Percentiles rank a stretch among this genome's conserved stretches.
These are phyloP conservation scores for Peronospora farinosa DNA, from an alignment of 352 stramenopile genomes.

Conservation along the genomic window DNA sequence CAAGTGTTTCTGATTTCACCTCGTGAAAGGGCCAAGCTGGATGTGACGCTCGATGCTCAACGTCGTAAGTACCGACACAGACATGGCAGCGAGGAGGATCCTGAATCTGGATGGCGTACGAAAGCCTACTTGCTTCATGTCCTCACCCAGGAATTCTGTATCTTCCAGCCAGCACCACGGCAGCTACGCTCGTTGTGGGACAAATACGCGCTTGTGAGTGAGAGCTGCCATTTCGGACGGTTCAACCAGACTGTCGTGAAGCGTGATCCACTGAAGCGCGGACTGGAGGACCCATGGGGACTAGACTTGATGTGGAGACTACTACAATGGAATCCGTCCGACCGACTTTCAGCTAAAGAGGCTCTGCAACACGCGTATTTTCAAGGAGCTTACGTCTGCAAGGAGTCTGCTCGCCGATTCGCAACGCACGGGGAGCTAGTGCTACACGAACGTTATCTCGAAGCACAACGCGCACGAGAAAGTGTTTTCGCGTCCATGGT, in stretches of 20 bases:
- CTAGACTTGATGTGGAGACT: slow-evolving; percentile 92
- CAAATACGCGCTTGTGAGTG: slow-evolving; percentile 64
- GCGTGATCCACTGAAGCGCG: slow-evolving; percentile 86
- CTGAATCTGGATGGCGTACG: slow-evolving; percentile 18
- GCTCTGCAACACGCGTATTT: slow-evolving; percentile 87
- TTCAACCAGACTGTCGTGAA: slow-evolving; percentile 90
- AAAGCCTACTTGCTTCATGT: slow-evolving; percentile 77
- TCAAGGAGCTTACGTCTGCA: slow-evolving; percentile 65
- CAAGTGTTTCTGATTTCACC: slow-evolving; percentile 78
- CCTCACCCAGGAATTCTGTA: slow-evolving; percentile 81
- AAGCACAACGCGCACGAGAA: slow-evolving; percentile 40
- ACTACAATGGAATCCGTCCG: slow-evolving; percentile 88
- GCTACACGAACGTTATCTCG: slow-evolving; percentile 57
- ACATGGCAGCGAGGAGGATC: slow-evolving; percentile 20
- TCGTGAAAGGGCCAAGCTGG: slow-evolving; percentile 87
- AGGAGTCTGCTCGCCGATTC: slow-evolving; percentile 50
- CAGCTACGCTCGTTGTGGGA: slow-evolving; percentile 55
- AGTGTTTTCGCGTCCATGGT: slow-evolving; percentile 49
- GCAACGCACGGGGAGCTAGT: slow-evolving; percentile 55
- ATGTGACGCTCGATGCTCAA: slow-evolving; percentile 59
- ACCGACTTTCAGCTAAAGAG: slow-evolving; percentile 77
- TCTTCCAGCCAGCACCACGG: slow-evolving; percentile 57
- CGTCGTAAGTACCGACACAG: slow-evolving; percentile 22
- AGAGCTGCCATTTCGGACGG: slow-evolving; percentile 81
- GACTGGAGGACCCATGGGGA: slow-evolving; percentile 72